Percentiles rank a stretch among this genome's conserved stretches.
phyloP scores from a whole-genome alignment of 2,329 filamentous ascomycete genomes.

The Penicillium decumbens region DNA sequence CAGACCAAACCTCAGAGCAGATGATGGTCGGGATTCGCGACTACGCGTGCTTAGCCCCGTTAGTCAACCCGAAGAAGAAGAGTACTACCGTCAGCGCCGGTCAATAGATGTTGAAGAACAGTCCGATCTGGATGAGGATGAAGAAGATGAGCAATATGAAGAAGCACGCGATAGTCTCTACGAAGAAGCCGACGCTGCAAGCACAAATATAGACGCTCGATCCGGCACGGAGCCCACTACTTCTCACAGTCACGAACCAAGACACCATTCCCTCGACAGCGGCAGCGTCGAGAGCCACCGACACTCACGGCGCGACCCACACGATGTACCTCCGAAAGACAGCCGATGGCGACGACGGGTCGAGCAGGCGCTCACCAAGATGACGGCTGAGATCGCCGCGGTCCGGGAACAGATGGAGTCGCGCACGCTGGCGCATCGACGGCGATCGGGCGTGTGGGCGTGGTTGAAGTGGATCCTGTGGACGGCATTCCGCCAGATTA shows the following conservation, averaged over 20 bases:
- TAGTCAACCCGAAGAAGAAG: slow-evolving; percentile 68
- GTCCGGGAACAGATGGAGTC: slow-evolving; percentile 83
- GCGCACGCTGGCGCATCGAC: slow-evolving; percentile 65
- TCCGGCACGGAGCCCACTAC: slow-evolving; percentile 30
- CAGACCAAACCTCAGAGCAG: slow-evolving; percentile 25
- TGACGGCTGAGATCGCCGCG: slow-evolving; percentile 89
- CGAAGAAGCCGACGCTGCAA: slow-evolving; percentile 41
- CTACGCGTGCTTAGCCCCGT: slow-evolving; percentile 77
- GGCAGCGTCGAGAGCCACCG: slow-evolving; percentile 40
- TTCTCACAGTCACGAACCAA: slow-evolving; percentile 34
- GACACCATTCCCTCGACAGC: slow-evolving; percentile 14
- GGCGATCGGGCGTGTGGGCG: slow-evolving; percentile 59
- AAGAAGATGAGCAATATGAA: slow-evolving; percentile 36
- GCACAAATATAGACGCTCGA: slow-evolving; percentile 25
- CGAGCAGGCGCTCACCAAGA: slow-evolving; percentile 77
- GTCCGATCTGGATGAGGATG: slow-evolving; percentile 38
- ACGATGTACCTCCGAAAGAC: slow-evolving; percentile 78
- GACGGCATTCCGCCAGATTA: slow-evolving; percentile 66
- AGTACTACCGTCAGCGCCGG: slow-evolving; percentile 42
- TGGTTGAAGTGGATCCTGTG: slow-evolving; percentile 70
- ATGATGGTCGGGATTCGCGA: slow-evolving; percentile 43
- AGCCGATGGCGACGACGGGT: slow-evolving; percentile 73
- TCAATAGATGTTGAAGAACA: slow-evolving; percentile 25
- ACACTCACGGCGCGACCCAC: slow-evolving; percentile 65
- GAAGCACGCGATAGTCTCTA: slow-evolving; percentile 35